Base-by-base conservation (phyloP, 2,329 filamentous ascomycete species). In the Aureobasidium zeae region DNA sequence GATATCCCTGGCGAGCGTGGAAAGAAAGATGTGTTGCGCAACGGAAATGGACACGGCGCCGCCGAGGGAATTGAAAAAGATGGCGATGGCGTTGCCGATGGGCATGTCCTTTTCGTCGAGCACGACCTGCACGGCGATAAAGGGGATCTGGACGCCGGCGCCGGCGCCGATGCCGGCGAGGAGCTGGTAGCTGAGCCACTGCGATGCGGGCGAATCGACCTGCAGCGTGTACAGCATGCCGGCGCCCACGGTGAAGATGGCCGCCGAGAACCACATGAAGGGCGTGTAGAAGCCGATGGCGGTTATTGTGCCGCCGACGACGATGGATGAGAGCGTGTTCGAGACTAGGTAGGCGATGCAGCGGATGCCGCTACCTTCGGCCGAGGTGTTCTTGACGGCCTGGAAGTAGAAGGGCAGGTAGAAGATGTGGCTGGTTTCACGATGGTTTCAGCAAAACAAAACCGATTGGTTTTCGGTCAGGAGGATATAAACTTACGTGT, bases 1-100 rank as follows among this genome's bases (percentile, higher is more conserved):
- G 3, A 86, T 64, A 25, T 72, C 66, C 3, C 67, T 58, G 33
- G 76, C 63, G 13, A 85, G 64, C 0, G 71, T 74, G 53, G 83
- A 82, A 83, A 33, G 46, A 48, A 63, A 62, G 12, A 61, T 56
- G 7, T 54, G 55, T 8, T 63, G 42, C 7, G 51, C 54, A 32
- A 60, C 30, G 19, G 52, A 52, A 29, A 63, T 51, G 41, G 54
- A 58, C 2, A 64, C 20, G 1, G 60, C 52, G 15, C 55, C 59
- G 17, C 54, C 55, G 22, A 64, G 50, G n/a, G 49, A 51, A 44
- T 60, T 55, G 30, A 41, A 46, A 48, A 63, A 62, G 12, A 60
- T 51, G 11, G 62, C 28, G 10, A 60, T 47, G 1, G 58, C 50
- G 33, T 56, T 60, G 22, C 52, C 59, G 7, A 55, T 47, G 2